phyloP scores from a whole-genome alignment of 2,329 filamentous ascomycete species.

The Ceratocystis variospora region DNA sequence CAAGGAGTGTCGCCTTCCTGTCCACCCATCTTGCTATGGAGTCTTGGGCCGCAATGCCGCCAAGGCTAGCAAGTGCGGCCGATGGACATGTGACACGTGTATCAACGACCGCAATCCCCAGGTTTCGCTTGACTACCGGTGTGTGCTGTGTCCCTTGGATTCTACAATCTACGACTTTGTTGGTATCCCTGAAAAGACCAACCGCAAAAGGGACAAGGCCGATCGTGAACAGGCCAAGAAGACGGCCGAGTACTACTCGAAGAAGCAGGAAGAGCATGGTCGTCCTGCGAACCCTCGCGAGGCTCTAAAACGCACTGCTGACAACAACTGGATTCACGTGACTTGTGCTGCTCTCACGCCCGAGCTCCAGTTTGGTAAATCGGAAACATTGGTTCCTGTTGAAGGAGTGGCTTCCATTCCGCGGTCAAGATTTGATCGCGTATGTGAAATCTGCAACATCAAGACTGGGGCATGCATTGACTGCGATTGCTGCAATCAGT shows the following conservation, averaged over 20 bases:
- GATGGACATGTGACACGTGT: slow-evolving; percentile 96
- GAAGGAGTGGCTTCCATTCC: slow-evolving; percentile 83
- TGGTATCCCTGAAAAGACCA: slow-evolving; percentile 48
- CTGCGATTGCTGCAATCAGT: slow-evolving; percentile 58
- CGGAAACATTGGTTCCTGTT: slow-evolving; percentile 65
- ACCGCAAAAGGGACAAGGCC: slow-evolving; percentile 60
- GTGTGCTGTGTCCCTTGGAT: slow-evolving; percentile 77
- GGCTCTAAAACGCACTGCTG: slow-evolving; percentile 80
- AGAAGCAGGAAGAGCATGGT: slow-evolving; percentile 69
- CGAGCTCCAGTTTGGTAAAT: slow-evolving; percentile 84
- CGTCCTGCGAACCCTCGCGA: slow-evolving; percentile 76
- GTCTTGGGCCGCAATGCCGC: slow-evolving; percentile 50
- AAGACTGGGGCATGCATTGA: slow-evolving; percentile 64
- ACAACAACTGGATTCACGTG: slow-evolving; percentile 98
- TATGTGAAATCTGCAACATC: slow-evolving; percentile 73
- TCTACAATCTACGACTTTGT: slow-evolving; percentile 71
- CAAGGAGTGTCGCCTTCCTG: slow-evolving; percentile 75
- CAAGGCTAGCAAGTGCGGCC: slow-evolving; percentile 35
- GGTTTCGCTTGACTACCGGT: slow-evolving; percentile 90
- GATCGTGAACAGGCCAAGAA: slow-evolving; percentile 75
- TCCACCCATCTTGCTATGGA: slow-evolving; percentile 90
- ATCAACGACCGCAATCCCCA: slow-evolving; percentile 83
- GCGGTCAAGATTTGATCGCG: slow-evolving; percentile 55
- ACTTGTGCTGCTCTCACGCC: slow-evolving; percentile 83
- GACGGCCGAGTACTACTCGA: slow-evolving; percentile 67